Conservation (phyloP, 495 filamentous ascomycete species). For the Penicillium ochrochloron region DNA sequence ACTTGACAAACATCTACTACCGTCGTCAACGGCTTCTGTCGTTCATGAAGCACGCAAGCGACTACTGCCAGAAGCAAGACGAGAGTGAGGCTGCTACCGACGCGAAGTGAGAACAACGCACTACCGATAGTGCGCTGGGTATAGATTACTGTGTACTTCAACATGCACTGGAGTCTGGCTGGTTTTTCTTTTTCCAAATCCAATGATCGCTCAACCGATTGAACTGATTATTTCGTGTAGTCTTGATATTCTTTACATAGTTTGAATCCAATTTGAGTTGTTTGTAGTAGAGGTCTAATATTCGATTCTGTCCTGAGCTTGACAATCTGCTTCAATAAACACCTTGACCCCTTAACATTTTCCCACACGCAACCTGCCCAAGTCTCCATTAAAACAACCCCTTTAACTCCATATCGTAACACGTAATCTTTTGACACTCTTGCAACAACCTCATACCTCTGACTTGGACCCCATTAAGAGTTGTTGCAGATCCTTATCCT, state of each 20-base stretch:
- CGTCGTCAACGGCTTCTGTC: slow-evolving; percentile 12
- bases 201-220: slow-evolving; percentile 3
- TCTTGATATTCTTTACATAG: neutral
- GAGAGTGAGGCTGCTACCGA: neutral
- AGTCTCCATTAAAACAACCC: neutral
- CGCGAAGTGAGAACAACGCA: neutral
- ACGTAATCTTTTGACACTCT: neutral
- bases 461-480: neutral
- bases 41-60: slow-evolving; percentile 1
- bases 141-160: slow-evolving; percentile 1
- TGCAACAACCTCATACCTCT: neutral
- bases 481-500: slow-evolving; percentile 10
- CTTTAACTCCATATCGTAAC: neutral
- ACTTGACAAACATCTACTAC: slow-evolving; percentile 14
- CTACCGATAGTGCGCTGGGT: neutral
- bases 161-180: neutral
- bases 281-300: neutral
- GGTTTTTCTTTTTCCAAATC: no score
- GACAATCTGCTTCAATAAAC: neutral
- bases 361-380: neutral
- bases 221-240: neutral
- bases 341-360: neutral
- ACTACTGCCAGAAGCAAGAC: neutral
- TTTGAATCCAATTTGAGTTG: neutral
- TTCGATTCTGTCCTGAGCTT: neutral